A percentile compares a stretch with the other conserved stretches of the same genome.
Evolutionary conservation across 305 asterid genomes (phyloP).

Genomic region (Solanum aculeatissimum): DNA sequence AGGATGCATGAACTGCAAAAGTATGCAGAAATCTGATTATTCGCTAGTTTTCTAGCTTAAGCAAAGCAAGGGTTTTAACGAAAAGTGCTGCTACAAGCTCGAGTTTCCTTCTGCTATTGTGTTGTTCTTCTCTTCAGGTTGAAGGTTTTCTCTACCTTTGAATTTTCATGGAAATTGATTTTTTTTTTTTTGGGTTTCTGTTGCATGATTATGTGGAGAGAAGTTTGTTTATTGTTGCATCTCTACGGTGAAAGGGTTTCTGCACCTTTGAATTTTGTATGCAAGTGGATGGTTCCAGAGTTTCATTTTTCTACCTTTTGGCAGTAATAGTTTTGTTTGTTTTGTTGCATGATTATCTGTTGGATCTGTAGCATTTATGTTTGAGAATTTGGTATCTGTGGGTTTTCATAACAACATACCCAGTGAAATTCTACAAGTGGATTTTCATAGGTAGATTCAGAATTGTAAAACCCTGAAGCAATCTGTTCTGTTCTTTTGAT

Average conservation of each 20-base stretch:
- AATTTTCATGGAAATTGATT: not conserved
- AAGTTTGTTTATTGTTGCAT: not conserved
- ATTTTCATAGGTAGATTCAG: not conserved
- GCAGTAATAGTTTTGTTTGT: not conserved
- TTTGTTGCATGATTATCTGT: not conserved
- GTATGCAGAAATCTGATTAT: not conserved
- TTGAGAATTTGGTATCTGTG: not conserved
- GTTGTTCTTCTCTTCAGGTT: not conserved
- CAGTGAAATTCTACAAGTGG: not conserved
- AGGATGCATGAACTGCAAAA: not conserved
- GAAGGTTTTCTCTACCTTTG: not conserved
- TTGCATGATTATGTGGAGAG: not conserved
- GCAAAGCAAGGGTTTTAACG: not conserved
- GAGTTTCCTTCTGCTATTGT: not conserved
- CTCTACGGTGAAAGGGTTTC: not conserved
- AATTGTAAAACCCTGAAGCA: not conserved
- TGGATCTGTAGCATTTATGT: not conserved
- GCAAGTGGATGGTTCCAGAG: not conserved
- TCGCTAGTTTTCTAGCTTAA: not conserved
- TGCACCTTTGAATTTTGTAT: not conserved
- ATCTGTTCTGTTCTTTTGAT: not conserved
- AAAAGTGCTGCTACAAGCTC: not conserved
- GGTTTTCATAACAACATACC: not conserved
- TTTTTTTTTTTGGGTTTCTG: not conserved
- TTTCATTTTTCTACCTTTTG: not conserved